These are phyloP conservation scores for Ceratocystiopsis minuta DNA, from an alignment of 2,329 filamentous ascomycete genomes.

Conservation along the genomic window DNA sequence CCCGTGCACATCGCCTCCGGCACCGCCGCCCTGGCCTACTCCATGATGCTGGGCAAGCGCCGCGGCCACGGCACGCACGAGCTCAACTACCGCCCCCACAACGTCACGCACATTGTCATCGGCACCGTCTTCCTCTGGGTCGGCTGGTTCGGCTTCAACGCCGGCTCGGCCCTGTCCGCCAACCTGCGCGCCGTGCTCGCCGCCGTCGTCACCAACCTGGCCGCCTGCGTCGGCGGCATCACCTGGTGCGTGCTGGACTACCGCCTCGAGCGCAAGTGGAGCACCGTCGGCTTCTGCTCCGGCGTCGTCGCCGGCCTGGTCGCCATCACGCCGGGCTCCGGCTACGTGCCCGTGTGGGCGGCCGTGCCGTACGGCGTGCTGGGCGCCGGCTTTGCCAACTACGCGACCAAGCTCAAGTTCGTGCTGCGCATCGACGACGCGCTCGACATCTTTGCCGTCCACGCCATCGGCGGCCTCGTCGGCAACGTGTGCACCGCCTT, in stretches of 20 bases:
- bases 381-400: conserved; percentile 56
- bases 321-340: conserved; percentile 68
- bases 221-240: conserved; percentile 63
- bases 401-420: conserved; percentile 69
- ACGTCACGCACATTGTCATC: conserved; percentile 55
- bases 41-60: conserved; percentile 54
- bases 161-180: conserved; percentile 60
- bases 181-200: conserved; percentile 84
- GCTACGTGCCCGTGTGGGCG: conserved; percentile 54
- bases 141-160: conserved; percentile 95
- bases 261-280: conserved; percentile 84
- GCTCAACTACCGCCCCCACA: conserved; percentile 52
- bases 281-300: conserved; percentile 83
- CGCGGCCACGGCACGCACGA: conserved; percentile 42
- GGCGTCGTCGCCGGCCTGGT: conserved; percentile 76
- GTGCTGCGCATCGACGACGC: conserved; percentile 64
- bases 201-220: conserved; percentile 71
- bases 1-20: conserved; percentile 61
- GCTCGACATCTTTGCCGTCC: conserved; percentile 81
- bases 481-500: conserved; percentile 65
- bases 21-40: conserved; percentile 54
- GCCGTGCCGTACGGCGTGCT: conserved; percentile 40
- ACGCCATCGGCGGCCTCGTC: conserved; percentile 67
- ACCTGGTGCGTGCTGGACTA: conserved; percentile 80
- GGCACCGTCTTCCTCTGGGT: conserved; percentile 73